Evolutionary conservation across 257 asterid species (phyloP), one percentile per base, ranked within the genome.

Genomic region (Ballota nigra): DNA sequence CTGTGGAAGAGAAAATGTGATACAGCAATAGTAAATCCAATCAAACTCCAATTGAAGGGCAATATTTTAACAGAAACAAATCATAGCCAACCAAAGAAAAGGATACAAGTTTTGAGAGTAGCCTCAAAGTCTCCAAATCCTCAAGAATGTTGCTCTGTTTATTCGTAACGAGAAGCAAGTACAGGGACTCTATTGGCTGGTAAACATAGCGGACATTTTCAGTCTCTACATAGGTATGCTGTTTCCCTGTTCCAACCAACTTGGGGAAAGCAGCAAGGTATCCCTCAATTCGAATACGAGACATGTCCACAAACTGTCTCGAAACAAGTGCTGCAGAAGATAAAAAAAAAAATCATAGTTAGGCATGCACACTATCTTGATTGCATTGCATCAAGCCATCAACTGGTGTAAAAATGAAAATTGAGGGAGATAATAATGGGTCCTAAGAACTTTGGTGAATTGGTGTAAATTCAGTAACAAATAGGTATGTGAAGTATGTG

Each of bases 111-210:
- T 89, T 93, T 3, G 98, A 91, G 28, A 93, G 96, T 58, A 89
- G 96, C 81, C 96, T 86, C 83, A 93, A 69, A 22, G 98, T 93
- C 70, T 89, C 98, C 91, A 91, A 70, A 79, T 93, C 97, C 73
- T 91, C 97, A 65, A 93, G 96, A 81, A 93, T 93, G 81, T 93
- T 93, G 91, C 97, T 91, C 82, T 93, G 98, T 69, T 93, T 93
- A 77, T 81, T 91, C 11, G 98, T 93, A 67, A 93, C 98, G 57
- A 93, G 97, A 78, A 93, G 85, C 91, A 93, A 79, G 86, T 86
- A 93, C 53, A 93, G 84, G 66, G 96, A 45, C 82, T 93, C 98
- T 52, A 93, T 86, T 15, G 96, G 96, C 88, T 93, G 97, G 79
- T 89, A 93, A 63, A 93, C 97, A 71, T 93, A 93, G 12, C 98